Evolutionary conservation across 2,329 filamentous ascomycete species (phyloP), one percentile per base, ranked within the genome.

Genomic region (Monilinia polystroma): DNA sequence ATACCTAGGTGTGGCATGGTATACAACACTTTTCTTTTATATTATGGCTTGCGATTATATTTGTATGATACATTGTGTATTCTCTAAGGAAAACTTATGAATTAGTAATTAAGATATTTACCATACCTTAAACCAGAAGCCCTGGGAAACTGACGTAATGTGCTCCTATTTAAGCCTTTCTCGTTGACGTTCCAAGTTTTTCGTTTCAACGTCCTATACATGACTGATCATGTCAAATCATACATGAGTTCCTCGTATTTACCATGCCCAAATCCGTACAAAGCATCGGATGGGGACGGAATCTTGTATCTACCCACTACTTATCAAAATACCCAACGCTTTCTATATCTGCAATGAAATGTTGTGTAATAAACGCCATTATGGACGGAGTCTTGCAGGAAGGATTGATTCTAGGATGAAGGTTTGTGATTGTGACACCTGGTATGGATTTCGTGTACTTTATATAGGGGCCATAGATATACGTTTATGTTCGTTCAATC

Each of bases 11-110:
- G 58, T 62, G 49, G 14, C 20, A 62, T 51, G 58, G 58, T 51
- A 51, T 51, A 62, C 32, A 38, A 41, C 12, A 62, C n/a, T 38
- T 62, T 26, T 35, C 10, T 51, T n/a, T 38, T 26, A 32, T n/a
- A 16, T 62, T 62, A 62, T 60, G 29, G 43, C 7, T 29, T 35
- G 7, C 20, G 14, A 23, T 51, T 51, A 51, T 60, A 38, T 51
- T 51, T 60, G 45, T 60, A 60, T 49, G 29, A 60, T 51, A 49
- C 29, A 51, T 26, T 38, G 57, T n/a, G 45, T 51, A 51, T 49
- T 60, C 57, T 60, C 29, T 23, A 38, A 38, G 20, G 45, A 51
- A 52, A 51, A 51, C 14, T 60, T 60, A 38, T 11, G 32, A 14
- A 51, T 45, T 41, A 51, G 58, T 52, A 51, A 62, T 62, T 51